Evolutionary conservation across 164 flowering plant species (phyloP).

Genomic region (Akebia trifoliata): DNA sequence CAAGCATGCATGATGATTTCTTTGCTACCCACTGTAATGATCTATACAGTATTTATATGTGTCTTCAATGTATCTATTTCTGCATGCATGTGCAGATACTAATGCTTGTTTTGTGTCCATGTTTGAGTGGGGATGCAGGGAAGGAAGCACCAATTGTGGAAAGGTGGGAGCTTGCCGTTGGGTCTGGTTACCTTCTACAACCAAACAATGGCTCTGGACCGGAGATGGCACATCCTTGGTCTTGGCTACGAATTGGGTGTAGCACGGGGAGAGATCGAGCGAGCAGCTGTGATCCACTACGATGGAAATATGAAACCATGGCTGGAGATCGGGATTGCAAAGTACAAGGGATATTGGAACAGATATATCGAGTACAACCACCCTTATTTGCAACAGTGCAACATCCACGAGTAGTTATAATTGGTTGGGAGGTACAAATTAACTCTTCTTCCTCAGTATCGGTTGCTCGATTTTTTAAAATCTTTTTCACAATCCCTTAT

Average conservation of each 20-base stretch:
- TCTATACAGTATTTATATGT: background rate
- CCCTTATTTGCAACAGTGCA: constrained; percentile 80
- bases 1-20: background rate
- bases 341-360: constrained; percentile 74
- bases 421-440: constrained; percentile 6
- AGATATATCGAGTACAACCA: constrained; percentile 49
- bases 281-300: constrained; percentile 81
- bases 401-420: constrained; percentile 49
- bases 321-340: constrained; percentile 70
- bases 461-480: constrained; percentile 13
- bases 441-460: constrained; percentile 2
- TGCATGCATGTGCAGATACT: background rate
- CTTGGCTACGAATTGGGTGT: constrained; percentile 61
- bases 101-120: background rate
- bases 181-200: constrained; percentile 82
- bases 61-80: background rate
- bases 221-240: constrained; percentile 77
- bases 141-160: constrained; percentile 47
- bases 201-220: constrained; percentile 50
- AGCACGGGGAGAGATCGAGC: constrained; percentile 36
- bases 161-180: constrained; percentile 69
- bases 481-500: constrained; percentile 12
- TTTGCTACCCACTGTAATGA: background rate
- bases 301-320: constrained; percentile 91
- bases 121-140: constrained; percentile 45